Evolutionary conservation across 2,329 filamentous ascomycete genomes (phyloP), one percentile per base, ranked within the genome.

Genomic region (Byssoonygena ceratinophila): DNA sequence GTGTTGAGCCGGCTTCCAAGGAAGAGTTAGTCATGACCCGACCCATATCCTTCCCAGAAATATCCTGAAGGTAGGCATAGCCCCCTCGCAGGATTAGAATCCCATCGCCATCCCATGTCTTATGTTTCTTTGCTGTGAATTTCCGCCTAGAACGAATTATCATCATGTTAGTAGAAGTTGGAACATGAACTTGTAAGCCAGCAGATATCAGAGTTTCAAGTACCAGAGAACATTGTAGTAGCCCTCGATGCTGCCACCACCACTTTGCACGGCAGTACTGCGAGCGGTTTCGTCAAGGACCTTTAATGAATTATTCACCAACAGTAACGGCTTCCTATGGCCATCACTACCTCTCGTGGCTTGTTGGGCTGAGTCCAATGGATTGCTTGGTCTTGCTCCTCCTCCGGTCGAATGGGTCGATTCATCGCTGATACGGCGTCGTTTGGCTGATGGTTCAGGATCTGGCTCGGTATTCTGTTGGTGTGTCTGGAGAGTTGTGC

Each of bases 21-120:
- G 74, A 72, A n/a, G 74, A 73, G 51, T 74, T 77, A 57, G 76
- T 78, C 55, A 74, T 71, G 11, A 71, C 72, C 50, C 74, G 76
- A 1, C 82, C 83, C 66, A 86, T 75, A 18, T 82, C 77, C 63
- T 75, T 77, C 2, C 83, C 83, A 0, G 76, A 76, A 9, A 78
- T 73, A 62, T 86, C 81, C 54, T 81, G 77, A 14, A 87, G 71
- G 50, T 72, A 74, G 3, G 77, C 81, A 61, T 76, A 77, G 3
- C 81, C 81, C 32, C 73, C 75, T 1, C 70, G 66, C 2, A 83
- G 71, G 3, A 74, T 71, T 7, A 87, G 71, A 1, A 85, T 73
- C 1, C 82, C 84, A 66, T 87, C 84, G 1, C 83, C 83, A 60
- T 87, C 83, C 83, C 84, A 87, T 4, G 82, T 87, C 64, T 87